Evolutionary conservation across 805 yeast species (phyloP).

Genomic region (Pichia heedii): DNA sequence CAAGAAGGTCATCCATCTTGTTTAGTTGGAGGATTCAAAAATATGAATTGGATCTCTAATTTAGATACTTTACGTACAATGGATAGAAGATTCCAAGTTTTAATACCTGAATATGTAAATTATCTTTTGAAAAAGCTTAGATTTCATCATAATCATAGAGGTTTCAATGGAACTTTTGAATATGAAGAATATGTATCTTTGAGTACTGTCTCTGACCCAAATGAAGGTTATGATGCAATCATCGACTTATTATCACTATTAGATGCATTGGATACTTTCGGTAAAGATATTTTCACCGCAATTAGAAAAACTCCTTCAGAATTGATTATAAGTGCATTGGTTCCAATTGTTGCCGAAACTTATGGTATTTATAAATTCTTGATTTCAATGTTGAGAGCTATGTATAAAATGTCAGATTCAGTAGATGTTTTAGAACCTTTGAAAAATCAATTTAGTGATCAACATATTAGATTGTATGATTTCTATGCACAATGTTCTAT

Average conservation of each 20-base stretch:
- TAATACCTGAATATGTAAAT: constrained; percentile 68
- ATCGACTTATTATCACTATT: constrained; percentile 79
- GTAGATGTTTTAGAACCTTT: constrained; percentile 73
- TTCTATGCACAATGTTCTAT: constrained; percentile 88
- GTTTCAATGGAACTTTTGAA: constrained; percentile 92
- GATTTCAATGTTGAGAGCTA: constrained; percentile 83
- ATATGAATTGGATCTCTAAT: constrained; percentile 69
- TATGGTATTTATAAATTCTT: constrained; percentile 88
- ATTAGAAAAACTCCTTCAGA: constrained; percentile 48
- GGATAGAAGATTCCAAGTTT: constrained; percentile 52
- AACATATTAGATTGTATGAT: constrained; percentile 61
- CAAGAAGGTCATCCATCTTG: constrained; percentile 96
- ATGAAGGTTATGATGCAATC: constrained; percentile 89
- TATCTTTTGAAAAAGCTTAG: constrained; percentile 64
- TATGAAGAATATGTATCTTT: constrained; percentile 90
- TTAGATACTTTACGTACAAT: constrained; percentile 48
- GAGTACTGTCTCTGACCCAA: constrained; percentile 83
- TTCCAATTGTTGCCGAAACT: constrained; percentile 84
- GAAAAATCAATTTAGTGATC: constrained; percentile 59
- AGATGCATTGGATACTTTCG: constrained; percentile 73
- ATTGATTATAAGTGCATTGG: constrained; percentile 77
- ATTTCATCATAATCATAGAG: constrained; percentile 78
- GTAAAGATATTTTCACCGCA: constrained; percentile 62
- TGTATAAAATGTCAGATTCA: constrained; percentile 63
- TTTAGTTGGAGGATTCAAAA: constrained; percentile 68